Conservation (phyloP, 208 protist species). For the Leishmania amazonensis region DNA sequence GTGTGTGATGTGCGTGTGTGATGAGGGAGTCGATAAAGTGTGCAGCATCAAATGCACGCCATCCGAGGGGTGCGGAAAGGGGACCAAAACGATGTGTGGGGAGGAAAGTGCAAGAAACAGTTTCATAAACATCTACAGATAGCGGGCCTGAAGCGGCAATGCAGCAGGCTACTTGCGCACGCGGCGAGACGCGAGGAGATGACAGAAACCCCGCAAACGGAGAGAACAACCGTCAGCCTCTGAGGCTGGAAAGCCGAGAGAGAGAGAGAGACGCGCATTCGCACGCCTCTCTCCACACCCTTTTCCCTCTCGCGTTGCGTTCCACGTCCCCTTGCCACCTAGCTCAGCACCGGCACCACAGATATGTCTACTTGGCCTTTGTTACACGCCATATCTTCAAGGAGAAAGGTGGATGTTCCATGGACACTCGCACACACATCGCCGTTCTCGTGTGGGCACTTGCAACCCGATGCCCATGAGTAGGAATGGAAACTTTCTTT, state of each 20-base stretch:
- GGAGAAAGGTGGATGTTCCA: background rate
- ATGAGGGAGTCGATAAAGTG: background rate
- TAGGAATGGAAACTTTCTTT: background rate
- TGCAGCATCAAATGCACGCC: background rate
- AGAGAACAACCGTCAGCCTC: background rate
- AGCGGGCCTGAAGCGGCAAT: background rate
- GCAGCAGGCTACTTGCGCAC: background rate
- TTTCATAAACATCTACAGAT: background rate
- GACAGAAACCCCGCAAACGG: background rate
- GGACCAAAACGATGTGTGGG: background rate
- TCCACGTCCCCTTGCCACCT: background rate
- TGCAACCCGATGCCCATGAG: background rate
- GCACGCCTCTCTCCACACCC: background rate
- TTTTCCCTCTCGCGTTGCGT: background rate
- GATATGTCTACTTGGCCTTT: background rate
- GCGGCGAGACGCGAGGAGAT: background rate
- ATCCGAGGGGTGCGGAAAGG: background rate
- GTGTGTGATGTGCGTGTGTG: background rate
- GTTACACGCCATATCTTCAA: background rate
- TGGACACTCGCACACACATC: background rate
- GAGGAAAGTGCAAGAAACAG: background rate
- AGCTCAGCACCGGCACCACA: background rate
- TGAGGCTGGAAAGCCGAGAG: background rate
- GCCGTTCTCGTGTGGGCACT: background rate
- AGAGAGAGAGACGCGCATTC: background rate